phyloP scores from a whole-genome alignment of 2,329 filamentous ascomycete genomes.

The Rhexocercosporidium sp. region DNA sequence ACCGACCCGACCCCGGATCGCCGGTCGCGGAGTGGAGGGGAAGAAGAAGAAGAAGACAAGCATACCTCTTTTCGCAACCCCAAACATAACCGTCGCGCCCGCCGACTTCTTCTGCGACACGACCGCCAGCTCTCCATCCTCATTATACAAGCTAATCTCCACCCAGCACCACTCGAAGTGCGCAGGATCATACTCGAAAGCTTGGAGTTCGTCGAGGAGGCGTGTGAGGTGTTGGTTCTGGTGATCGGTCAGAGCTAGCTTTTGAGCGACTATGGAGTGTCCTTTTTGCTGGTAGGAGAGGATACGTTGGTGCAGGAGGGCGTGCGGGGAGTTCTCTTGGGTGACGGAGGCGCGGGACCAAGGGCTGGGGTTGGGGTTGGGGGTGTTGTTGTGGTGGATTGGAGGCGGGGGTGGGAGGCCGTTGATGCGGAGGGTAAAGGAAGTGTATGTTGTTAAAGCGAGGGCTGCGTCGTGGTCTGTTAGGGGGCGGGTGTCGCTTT shows the following conservation, averaged over 20 bases:
- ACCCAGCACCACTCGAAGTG: slow-evolving; percentile 37
- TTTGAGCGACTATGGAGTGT: slow-evolving; percentile 26
- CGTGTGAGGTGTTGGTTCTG: slow-evolving; percentile 32
- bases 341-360: slow-evolving; percentile 29
- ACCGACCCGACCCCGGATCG: too few relatives aligned
- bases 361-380: background rate
- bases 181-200: slow-evolving; percentile 23
- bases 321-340: slow-evolving; percentile 19
- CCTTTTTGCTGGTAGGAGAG: slow-evolving; percentile 18
- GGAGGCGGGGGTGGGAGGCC: slow-evolving; percentile 3
- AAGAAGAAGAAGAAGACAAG: too few relatives aligned
- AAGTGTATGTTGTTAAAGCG: slow-evolving; percentile 31
- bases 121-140: slow-evolving; percentile 14
- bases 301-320: slow-evolving; percentile 18
- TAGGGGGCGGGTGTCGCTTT: slow-evolving; percentile 15
- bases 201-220: slow-evolving; percentile 32
- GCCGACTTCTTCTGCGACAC: background rate
- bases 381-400: too few relatives aligned
- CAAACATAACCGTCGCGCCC: slow-evolving; percentile 27
- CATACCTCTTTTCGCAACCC: slow-evolving; percentile 32
- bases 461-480: slow-evolving; percentile 23
- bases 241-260: slow-evolving; percentile 27
- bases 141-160: slow-evolving; percentile 28
- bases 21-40: too few relatives aligned
- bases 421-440: slow-evolving; percentile 34